Evolutionary conservation across 305 asterid genomes (phyloP).

Genomic region (Solanum chacoense): DNA sequence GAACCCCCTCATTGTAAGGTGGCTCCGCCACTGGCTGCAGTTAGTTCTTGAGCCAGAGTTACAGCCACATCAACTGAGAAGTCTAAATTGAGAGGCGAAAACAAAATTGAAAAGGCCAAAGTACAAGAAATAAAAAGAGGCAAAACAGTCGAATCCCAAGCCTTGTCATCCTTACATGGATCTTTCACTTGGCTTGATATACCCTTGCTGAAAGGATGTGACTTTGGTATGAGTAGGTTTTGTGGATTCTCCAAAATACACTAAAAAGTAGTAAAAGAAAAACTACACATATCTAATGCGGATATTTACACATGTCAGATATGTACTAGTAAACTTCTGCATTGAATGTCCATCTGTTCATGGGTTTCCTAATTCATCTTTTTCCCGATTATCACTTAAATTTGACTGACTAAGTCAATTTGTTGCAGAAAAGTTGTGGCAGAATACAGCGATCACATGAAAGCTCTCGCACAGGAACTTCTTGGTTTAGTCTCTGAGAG

Average conservation of each 20-base stretch:
- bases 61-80: background rate
- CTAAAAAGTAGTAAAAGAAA: background rate
- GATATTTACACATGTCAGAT: background rate
- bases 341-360: background rate
- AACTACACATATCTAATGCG: background rate
- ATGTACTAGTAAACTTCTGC: background rate
- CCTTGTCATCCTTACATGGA: background rate
- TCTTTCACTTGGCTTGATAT: background rate
- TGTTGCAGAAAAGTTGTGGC: slow-evolving; percentile 45
- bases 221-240: background rate
- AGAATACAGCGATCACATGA: slow-evolving; percentile 60
- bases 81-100: background rate
- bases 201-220: background rate
- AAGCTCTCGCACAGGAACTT: slow-evolving; percentile 48
- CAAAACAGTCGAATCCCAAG: background rate
- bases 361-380: background rate
- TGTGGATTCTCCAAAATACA: slow-evolving; percentile 1
- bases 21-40: background rate
- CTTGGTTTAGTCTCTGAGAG: slow-evolving; percentile 58
- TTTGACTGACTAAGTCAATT: slow-evolving; percentile 4
- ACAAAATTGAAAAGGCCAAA: background rate
- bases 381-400: background rate
- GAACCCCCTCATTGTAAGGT: too few species aligned
- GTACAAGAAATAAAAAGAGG: background rate
- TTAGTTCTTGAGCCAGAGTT: background rate